phyloP scores from a whole-genome alignment of 192 early-diverging fungal species.

The Piromyces sp. region DNA sequence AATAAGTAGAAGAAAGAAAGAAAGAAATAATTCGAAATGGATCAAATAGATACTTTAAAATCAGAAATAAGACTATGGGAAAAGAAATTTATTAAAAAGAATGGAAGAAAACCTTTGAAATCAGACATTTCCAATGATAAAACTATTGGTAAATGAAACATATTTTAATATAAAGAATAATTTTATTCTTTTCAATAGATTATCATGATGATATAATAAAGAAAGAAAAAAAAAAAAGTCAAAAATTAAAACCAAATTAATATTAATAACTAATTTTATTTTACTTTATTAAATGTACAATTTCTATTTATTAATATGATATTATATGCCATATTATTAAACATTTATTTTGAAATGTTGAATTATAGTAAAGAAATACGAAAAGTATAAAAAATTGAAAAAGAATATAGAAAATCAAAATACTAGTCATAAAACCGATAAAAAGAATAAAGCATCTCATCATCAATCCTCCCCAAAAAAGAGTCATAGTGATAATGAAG shows the following conservation, averaged over 20 bases:
- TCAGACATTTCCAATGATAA: neutral
- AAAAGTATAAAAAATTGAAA: neutral
- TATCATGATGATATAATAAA: no score
- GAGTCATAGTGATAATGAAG: neutral
- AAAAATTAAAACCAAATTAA: no score
- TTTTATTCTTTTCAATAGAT: no score
- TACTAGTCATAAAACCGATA: neutral
- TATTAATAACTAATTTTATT: no score
- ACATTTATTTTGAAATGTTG: neutral
- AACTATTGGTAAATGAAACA: neutral
- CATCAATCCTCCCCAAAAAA: neutral
- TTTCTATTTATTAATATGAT: no score
- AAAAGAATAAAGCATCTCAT: neutral
- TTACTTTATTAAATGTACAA: no score
- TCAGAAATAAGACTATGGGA: neutral
- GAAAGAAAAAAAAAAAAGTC: no score
- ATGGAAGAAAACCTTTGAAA: neutral
- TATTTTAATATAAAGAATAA: no score
- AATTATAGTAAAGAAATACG: neutral
- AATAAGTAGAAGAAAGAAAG: no score
- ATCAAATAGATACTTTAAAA: neutral
- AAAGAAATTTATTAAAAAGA: neutral
- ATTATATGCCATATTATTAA: no score
- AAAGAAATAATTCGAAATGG: neutral
- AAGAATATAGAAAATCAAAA: neutral